phyloP scores from a whole-genome alignment of 2,329 filamentous ascomycete genomes.

The Cordyceps sp. region DNA sequence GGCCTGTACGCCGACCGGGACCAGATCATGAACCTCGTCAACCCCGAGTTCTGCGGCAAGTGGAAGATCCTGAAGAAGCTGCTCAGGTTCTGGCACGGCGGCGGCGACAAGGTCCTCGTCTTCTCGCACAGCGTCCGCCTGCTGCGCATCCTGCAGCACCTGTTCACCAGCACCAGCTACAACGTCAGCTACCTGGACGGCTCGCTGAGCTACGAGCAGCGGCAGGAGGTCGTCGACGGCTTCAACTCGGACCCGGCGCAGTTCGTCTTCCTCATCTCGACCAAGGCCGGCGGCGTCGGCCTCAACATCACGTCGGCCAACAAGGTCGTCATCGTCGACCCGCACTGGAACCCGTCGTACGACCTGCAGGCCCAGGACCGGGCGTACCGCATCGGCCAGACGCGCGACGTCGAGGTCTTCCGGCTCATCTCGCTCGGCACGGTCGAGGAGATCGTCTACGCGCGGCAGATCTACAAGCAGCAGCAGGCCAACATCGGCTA shows the following conservation, averaged over 20 bases:
- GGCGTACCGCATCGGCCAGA: slow-evolving; percentile 89
- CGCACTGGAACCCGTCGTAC: slow-evolving; percentile 93
- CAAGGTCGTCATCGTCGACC: slow-evolving; percentile 93
- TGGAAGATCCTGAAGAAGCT: slow-evolving; percentile 85
- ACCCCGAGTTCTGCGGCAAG: slow-evolving; percentile 88
- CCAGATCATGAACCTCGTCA: slow-evolving; percentile 63
- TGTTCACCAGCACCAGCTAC: slow-evolving; percentile 81
- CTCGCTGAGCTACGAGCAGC: slow-evolving; percentile 65
- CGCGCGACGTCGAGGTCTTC: slow-evolving; percentile 87
- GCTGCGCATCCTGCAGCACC: slow-evolving; percentile 64
- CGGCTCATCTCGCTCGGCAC: slow-evolving; percentile 80
- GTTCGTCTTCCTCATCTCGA: slow-evolving; percentile 93
- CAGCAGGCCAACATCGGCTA: slow-evolving; percentile 98
- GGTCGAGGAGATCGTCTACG: slow-evolving; percentile 94
- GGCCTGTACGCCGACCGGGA: slow-evolving; percentile 59
- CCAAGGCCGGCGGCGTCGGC: slow-evolving; percentile 81
- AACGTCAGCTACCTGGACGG: slow-evolving; percentile 86
- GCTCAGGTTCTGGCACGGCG: slow-evolving; percentile 75
- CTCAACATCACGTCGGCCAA: slow-evolving; percentile 96
- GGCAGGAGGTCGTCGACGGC: slow-evolving; percentile 66
- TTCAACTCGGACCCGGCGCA: slow-evolving; percentile 80
- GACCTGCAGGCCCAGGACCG: slow-evolving; percentile 93
- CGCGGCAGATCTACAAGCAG: slow-evolving; percentile 95
- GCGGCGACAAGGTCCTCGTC: slow-evolving; percentile 85
- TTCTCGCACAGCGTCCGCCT: slow-evolving; percentile 87